Evolutionary conservation across 805 yeast species (phyloP).

Genomic region (Candida mattraensis): DNA sequence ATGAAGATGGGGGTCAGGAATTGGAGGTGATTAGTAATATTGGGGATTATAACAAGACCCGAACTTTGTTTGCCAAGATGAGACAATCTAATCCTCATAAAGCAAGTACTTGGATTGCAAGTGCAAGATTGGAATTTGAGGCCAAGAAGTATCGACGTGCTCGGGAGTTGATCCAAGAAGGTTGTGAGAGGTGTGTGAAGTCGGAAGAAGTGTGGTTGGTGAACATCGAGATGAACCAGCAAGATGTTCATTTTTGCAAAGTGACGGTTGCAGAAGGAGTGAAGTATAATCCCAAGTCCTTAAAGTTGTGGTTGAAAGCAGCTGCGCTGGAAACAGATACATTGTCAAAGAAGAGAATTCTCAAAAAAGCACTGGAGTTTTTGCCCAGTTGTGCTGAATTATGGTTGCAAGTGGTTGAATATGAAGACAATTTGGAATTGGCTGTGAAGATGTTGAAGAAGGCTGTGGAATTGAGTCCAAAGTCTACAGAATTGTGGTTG

Average conservation of each 20-base stretch:
- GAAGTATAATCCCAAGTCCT: constrained; percentile 51
- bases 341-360: constrained; percentile 51
- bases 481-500: constrained; percentile 65
- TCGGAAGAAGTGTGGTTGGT: constrained; percentile 84
- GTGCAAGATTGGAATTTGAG: constrained; percentile 74
- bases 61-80: constrained; percentile 63
- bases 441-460: constrained; percentile 54
- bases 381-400: constrained; percentile 55
- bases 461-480: constrained; percentile 70
- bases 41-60: constrained; percentile 59
- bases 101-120: constrained; percentile 82
- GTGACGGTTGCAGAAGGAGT: constrained; percentile 67
- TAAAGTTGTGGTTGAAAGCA: constrained; percentile 73
- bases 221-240: constrained; percentile 59
- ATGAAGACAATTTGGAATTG: constrained; percentile 54
- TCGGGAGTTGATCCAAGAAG: constrained; percentile 62
- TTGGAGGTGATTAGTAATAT: constrained; percentile 31
- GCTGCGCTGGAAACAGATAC: constrained; percentile 60
- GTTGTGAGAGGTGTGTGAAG: constrained; percentile 65
- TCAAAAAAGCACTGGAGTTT: constrained; percentile 70
- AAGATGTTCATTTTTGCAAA: constrained; percentile 47
- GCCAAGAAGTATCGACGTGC: constrained; percentile 60
- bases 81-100: constrained; percentile 71
- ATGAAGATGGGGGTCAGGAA: constrained; percentile 8
- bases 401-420: constrained; percentile 68